Percentiles rank a stretch among this genome's conserved stretches.
These are phyloP conservation scores for Lasiodiplodia sp. DNA, from an alignment of 2,329 filamentous ascomycete species.

Conservation along the genomic window DNA sequence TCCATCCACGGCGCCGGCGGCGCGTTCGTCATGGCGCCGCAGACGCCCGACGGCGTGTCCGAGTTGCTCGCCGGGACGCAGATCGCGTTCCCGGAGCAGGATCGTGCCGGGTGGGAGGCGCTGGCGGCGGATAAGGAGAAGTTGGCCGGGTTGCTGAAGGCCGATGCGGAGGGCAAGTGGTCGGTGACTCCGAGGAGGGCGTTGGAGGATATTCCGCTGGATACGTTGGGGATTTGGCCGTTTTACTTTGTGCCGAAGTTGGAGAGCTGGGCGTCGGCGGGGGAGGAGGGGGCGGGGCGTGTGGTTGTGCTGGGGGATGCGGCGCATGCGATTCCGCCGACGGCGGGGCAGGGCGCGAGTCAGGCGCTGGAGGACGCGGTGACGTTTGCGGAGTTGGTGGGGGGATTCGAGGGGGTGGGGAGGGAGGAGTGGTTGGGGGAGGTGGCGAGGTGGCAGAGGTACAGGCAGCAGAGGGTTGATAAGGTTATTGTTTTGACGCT, in stretches of 20 bases:
- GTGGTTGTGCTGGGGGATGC: constrained; percentile 37
- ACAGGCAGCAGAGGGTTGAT: constrained; percentile 57
- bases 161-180: constrained; percentile 30
- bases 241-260: constrained; percentile 36
- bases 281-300: constrained; percentile 20
- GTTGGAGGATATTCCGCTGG: constrained; percentile 32
- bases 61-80: constrained; percentile 49
- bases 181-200: constrained; percentile 32
- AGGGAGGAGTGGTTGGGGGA: background rate
- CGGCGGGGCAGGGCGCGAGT: constrained; percentile 59
- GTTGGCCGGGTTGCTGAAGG: constrained; percentile 31
- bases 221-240: constrained; percentile 35
- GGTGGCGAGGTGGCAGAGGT: constrained; percentile 53
- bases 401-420: too few species aligned
- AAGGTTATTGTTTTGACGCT: constrained; percentile 57
- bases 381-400: constrained; percentile 57
- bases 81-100: constrained; percentile 41
- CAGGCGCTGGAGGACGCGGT: constrained; percentile 72
- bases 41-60: constrained; percentile 41
- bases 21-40: constrained; percentile 49
- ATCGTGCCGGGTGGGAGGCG: constrained; percentile 40
- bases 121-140: constrained; percentile 42
- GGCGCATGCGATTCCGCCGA: constrained; percentile 37
- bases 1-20: constrained; percentile 46
- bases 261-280: constrained; percentile 31